Base-by-base conservation (phyloP, 2,329 filamentous ascomycete genomes). In the Achaetomium macrosporum region DNA sequence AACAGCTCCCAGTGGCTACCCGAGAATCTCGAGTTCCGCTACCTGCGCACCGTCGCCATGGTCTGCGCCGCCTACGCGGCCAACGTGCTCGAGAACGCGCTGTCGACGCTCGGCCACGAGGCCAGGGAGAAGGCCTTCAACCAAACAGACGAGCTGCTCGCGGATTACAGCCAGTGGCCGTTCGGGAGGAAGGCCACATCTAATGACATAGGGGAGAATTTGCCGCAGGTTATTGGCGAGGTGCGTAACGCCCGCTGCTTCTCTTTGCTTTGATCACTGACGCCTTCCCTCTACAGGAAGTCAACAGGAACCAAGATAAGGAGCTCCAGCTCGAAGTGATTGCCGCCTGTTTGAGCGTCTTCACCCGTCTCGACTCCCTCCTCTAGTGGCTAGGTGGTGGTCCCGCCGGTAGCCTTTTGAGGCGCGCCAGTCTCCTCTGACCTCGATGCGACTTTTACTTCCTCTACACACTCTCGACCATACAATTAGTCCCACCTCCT, bases 11-110 rank as follows among this genome's bases (percentile, higher is more conserved):
- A 91, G 66, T 97, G 95, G 74, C 81, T 97, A 31, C 93, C 93
- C 55, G 92, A 96, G 69, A 88, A 89, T 63, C 85, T 95, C 71
- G 92, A 97, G 66, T 96, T 95, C 75, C 83, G 93, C 68, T 95
- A 95, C 71, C 74, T 93, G 61, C 84, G 93, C 62, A 97, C 93
- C 43, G 83, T 99, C 60, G 79, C 88, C 63, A 96, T 99, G 91
- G 90, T 99, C 50, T 99, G 93, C 74, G 93, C 92, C 47, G 92
- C 93, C 42, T 97, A 99, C 71, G 93, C 93, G 42, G 93, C 93
- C 57, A 99, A 99, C 66, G 93, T 99, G 29, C 81, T 99, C 54
- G 93, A 99, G 75, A 99, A 99, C 67, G 93, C 92, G n/a, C 76
- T 99, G 64, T 89, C 88, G 52, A 95, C 88, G 13, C 82, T 99